Evolutionary conservation across 2,329 filamentous ascomycete genomes (phyloP).

Genomic region (Cytospora mali): DNA sequence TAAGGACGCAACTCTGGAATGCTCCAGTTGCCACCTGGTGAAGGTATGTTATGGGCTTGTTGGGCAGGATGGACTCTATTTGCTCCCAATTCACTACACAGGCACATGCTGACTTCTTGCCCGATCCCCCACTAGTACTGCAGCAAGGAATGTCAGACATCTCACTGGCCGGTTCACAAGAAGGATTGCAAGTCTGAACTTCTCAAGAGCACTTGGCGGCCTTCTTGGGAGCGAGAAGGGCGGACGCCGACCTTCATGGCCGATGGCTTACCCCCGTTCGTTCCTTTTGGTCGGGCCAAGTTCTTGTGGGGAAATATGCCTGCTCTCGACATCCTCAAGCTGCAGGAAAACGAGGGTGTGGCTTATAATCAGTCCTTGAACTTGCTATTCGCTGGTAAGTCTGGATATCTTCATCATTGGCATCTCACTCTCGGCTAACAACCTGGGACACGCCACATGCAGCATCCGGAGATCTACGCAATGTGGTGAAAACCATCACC

Average conservation of each 20-base stretch:
- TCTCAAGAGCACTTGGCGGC: conserved; percentile 1
- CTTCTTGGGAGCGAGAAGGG: neutral
- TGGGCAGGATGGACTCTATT: neutral
- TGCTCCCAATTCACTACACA: neutral
- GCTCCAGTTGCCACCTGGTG: neutral
- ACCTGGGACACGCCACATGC: too few species aligned
- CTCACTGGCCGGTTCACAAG: conserved; percentile 9
- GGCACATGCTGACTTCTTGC: neutral
- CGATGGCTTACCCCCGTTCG: neutral
- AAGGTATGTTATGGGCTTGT: neutral
- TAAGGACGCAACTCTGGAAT: neutral
- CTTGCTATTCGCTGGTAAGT: conserved; percentile 8
- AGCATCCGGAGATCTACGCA: conserved; percentile 11
- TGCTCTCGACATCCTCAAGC: conserved; percentile 1
- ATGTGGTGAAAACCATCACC: conserved; percentile 4
- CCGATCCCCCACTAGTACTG: neutral
- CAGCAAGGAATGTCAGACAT: neutral
- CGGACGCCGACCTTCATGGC: neutral
- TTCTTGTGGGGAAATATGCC: conserved; percentile 9
- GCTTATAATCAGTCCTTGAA: neutral
- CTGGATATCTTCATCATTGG: neutral
- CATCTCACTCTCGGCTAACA: too few species aligned
- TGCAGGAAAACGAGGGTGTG: neutral
- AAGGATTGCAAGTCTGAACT: conserved; percentile 3
- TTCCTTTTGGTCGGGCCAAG: neutral